These are phyloP conservation scores for Buddleja alternifolia DNA, from an alignment of 257 asterid species.

Conservation along the genomic window DNA sequence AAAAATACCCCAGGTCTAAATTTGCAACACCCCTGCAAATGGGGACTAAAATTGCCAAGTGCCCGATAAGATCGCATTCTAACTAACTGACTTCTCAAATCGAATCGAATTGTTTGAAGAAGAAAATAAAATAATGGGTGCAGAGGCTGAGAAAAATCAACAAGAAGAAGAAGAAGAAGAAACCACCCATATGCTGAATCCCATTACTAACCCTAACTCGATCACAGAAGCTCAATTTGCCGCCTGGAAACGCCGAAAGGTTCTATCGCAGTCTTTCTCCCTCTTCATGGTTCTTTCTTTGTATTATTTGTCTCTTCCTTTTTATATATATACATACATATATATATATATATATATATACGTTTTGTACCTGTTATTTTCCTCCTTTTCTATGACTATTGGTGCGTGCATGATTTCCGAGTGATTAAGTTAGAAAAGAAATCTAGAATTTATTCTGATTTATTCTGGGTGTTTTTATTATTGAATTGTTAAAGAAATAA, in stretches of 20 bases:
- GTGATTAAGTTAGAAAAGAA: too few relatives aligned
- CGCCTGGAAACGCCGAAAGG: constrained; percentile 80
- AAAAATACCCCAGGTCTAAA: too few relatives aligned
- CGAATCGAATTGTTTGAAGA: neutral
- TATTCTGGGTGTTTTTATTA: too few relatives aligned
- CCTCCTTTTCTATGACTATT: too few relatives aligned
- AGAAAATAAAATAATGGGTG: constrained; percentile 56
- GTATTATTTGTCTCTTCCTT: neutral
- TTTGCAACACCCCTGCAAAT: too few relatives aligned
- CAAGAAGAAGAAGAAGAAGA: constrained; percentile 11
- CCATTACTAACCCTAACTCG: constrained; percentile 46
- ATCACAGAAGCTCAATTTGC: constrained; percentile 61
- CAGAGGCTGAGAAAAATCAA: constrained; percentile 48
- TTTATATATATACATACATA: neutral
- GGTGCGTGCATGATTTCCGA: too few relatives aligned
- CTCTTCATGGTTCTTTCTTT: neutral
- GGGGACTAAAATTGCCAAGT: too few relatives aligned
- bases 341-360: too few relatives aligned
- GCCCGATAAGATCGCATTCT: too few relatives aligned
- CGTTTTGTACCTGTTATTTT: too few relatives aligned
- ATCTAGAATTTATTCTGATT: too few relatives aligned
- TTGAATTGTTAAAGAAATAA: too few relatives aligned
- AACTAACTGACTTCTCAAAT: neutral
- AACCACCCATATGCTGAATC: neutral
- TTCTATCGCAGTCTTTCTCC: constrained; percentile 21